Evolutionary conservation across 2,329 filamentous ascomycete genomes (phyloP).

Genomic region (Ilyonectria sp.): DNA sequence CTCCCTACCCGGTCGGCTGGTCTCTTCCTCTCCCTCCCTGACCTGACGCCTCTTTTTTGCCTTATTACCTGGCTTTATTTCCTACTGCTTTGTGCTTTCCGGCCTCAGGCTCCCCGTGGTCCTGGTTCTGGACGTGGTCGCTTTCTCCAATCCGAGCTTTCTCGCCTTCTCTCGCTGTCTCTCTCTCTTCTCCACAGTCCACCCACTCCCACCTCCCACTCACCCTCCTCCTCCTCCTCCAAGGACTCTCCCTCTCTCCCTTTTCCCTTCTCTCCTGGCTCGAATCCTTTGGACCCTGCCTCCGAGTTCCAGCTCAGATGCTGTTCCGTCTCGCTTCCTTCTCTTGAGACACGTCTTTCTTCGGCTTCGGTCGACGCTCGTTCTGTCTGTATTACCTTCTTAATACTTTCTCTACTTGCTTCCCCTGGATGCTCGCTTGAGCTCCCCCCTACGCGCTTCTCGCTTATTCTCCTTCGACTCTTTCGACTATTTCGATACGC

Average conservation of each 20-base stretch:
- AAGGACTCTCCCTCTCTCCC: constrained; percentile 34
- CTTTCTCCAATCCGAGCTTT: constrained; percentile 39
- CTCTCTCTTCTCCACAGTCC: constrained; percentile 44
- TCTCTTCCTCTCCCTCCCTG: constrained; percentile 50
- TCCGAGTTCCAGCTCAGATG: constrained; percentile 50
- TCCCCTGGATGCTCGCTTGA: constrained; percentile 35
- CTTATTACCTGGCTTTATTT: constrained; percentile 47
- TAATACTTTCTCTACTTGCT: constrained; percentile 52
- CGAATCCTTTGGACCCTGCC: constrained; percentile 48
- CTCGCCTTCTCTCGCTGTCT: constrained; percentile 41
- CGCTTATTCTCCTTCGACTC: constrained; percentile 46
- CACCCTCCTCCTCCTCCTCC: constrained; percentile 40
- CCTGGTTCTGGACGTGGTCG: constrained; percentile 37
- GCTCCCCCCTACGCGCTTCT: constrained; percentile 42
- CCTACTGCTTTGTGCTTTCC: constrained; percentile 45
- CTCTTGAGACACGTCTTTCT: constrained; percentile 49
- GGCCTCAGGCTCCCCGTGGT: constrained; percentile 48
- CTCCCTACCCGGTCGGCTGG: constrained; percentile 50
- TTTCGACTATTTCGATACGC: constrained; percentile 44
- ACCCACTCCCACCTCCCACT: constrained; percentile 42
- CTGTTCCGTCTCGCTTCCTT: constrained; percentile 45
- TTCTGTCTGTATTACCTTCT: constrained; percentile 51
- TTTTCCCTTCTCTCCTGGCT: constrained; percentile 36
- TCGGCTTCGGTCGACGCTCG: constrained; percentile 51
- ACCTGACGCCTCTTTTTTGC: constrained; percentile 54